Evolutionary conservation across 371 early-diverging fungal genomes (phyloP).

Genomic region (Mortierella sp.): DNA sequence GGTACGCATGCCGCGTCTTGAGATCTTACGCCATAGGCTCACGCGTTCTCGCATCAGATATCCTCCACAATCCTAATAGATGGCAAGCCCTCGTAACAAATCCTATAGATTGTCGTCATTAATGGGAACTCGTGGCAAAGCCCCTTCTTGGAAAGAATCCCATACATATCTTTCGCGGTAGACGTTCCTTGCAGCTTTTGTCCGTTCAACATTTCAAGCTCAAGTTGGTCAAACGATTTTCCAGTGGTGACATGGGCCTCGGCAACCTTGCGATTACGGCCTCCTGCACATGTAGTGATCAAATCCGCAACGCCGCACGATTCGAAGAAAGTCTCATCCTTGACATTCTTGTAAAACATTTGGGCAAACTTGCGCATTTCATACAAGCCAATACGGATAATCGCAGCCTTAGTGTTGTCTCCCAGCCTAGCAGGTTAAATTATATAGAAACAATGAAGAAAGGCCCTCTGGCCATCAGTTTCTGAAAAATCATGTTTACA

Average conservation of each 20-base stretch:
- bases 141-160: slow-evolving; percentile 76
- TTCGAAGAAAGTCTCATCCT: slow-evolving; percentile 94
- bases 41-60: slow-evolving; percentile 54
- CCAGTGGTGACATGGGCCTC: slow-evolving; percentile 93
- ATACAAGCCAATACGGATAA: slow-evolving; percentile 95
- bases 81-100: slow-evolving; percentile 82
- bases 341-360: slow-evolving; percentile 82
- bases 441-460: neutral
- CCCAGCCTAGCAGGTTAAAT: slow-evolving; percentile 64
- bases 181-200: slow-evolving; percentile 98
- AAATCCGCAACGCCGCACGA: slow-evolving; percentile 96
- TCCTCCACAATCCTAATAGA: slow-evolving; percentile 69
- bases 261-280: slow-evolving; percentile 96
- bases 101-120: slow-evolving; percentile 89
- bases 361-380: slow-evolving; percentile 97
- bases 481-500: neutral
- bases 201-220: slow-evolving; percentile 92
- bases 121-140: slow-evolving; percentile 85
- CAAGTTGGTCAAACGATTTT: slow-evolving; percentile 91
- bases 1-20: no score
- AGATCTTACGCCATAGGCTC: neutral
- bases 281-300: slow-evolving; percentile 97
- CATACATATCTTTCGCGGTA: slow-evolving; percentile 91
- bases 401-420: slow-evolving; percentile 97
- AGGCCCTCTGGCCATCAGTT: no score